Percentiles rank a stretch among this genome's conserved stretches.
Conservation (phyloP, 1,284 basidiomycete genomes). For the Naganishia sp. region DNA sequence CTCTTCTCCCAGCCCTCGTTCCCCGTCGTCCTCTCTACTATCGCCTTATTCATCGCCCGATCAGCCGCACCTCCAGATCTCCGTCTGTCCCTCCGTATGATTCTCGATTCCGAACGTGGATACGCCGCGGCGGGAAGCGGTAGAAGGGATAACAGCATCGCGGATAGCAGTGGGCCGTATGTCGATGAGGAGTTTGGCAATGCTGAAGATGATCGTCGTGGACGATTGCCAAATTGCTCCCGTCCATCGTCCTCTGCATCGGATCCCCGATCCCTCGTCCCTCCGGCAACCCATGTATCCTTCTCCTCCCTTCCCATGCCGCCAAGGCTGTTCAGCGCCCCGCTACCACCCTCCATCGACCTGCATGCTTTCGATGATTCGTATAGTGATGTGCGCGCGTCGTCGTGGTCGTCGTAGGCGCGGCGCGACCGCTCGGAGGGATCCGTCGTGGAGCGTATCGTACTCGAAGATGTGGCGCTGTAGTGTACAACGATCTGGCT, state of each 20-base stretch:
- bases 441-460: too few species aligned
- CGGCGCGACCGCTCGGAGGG: too few species aligned
- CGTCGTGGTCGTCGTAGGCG: too few species aligned
- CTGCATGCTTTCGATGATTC: constrained; percentile 13
- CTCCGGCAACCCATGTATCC: not conserved
- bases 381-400: too few species aligned
- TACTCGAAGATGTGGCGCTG: too few species aligned
- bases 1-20: not conserved
- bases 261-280: not conserved
- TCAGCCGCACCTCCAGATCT: constrained; percentile 6
- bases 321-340: not conserved
- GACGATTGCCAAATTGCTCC: not conserved
- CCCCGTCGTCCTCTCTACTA: not conserved
- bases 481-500: too few species aligned
- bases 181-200: not conserved
- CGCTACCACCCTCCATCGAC: constrained; percentile 16
- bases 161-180: constrained; percentile 1
- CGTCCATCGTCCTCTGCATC: not conserved
- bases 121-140: constrained; percentile 14
- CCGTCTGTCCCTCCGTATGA: constrained; percentile 13
- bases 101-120: constrained; percentile 4
- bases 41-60: not conserved
- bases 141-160: constrained; percentile 6
- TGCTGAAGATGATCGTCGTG: not conserved
- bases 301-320: not conserved